These are phyloP conservation scores for Alternaria consortialis DNA, from an alignment of 2,329 filamentous ascomycete genomes.

Conservation along the genomic window DNA sequence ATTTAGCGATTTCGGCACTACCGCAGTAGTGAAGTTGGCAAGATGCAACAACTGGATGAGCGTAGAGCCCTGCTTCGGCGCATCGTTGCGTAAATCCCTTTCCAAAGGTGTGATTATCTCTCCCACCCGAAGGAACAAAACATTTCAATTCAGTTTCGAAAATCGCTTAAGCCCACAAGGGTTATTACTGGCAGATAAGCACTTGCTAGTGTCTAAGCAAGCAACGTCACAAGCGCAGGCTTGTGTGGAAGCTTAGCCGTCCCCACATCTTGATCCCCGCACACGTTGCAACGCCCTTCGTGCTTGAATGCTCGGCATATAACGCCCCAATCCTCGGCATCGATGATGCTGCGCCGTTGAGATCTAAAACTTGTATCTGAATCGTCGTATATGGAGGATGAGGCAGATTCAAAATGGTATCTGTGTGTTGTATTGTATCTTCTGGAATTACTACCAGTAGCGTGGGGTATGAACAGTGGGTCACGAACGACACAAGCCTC, in stretches of 20 bases:
- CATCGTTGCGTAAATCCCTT: not conserved
- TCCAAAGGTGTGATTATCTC: not conserved
- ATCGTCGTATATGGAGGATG: not conserved
- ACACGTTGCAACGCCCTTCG: constrained; percentile 1
- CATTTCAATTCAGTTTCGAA: not conserved
- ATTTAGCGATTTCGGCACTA: not conserved
- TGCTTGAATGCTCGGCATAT: not conserved
- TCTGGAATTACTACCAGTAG: not conserved
- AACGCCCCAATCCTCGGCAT: constrained; percentile 11
- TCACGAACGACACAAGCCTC: not conserved
- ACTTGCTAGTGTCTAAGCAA: constrained; percentile 14
- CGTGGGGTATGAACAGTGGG: constrained; percentile 1
- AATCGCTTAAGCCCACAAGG: not conserved
- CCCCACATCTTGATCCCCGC: constrained; percentile 11
- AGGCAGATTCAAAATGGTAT: not conserved
- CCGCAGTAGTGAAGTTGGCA: not conserved
- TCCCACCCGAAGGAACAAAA: not conserved
- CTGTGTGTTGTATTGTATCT: not conserved
- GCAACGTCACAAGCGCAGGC: constrained; percentile 22
- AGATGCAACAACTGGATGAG: not conserved
- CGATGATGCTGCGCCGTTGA: not conserved
- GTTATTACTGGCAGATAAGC: not conserved
- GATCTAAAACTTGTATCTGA: not conserved
- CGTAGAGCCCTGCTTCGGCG: not conserved
- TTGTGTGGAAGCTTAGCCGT: constrained; percentile 27